Evolutionary conservation across 2,329 filamentous ascomycete species (phyloP).

Genomic region (Xylariaceae sp.): DNA sequence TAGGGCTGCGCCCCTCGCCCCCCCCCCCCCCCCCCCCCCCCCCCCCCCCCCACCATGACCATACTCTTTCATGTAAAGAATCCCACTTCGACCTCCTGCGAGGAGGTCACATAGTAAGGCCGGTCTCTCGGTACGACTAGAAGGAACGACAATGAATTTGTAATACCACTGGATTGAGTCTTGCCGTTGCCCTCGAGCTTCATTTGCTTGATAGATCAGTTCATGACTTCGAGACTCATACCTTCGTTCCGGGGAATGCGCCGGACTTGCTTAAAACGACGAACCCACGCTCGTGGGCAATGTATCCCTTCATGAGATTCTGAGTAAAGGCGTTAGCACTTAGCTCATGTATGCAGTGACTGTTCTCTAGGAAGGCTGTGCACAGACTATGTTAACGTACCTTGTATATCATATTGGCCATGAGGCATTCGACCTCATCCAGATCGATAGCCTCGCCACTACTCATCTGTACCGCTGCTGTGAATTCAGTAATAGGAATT

Average conservation of each 20-base stretch:
- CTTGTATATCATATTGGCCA: slow-evolving; percentile 99
- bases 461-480: slow-evolving; percentile 72
- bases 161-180: slow-evolving; percentile 3
- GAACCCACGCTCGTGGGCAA: slow-evolving; percentile 80
- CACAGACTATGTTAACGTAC: slow-evolving; percentile 41
- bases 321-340: slow-evolving; percentile 38
- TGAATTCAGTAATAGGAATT: slow-evolving; percentile 78
- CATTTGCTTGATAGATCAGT: slow-evolving; percentile 1
- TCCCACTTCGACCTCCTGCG: slow-evolving; percentile 11
- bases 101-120: slow-evolving; percentile 14
- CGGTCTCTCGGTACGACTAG: slow-evolving; percentile 2
- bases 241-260: slow-evolving; percentile 86
- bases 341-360: neutral
- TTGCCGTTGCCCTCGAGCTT: neutral
- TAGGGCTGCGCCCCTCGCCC: too few species aligned
- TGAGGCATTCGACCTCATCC: slow-evolving; percentile 91
- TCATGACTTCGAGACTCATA: slow-evolving; percentile 37
- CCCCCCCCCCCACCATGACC: neutral
- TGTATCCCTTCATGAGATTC: slow-evolving; percentile 97
- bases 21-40: too few species aligned
- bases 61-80: slow-evolving; percentile 4
- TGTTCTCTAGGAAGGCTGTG: neutral
- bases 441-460: slow-evolving; percentile 65
- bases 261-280: slow-evolving; percentile 90
- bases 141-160: neutral